These are phyloP conservation scores for Trichoderma sp. DNA, from an alignment of 2,329 filamentous ascomycete species.

Conservation along the genomic window DNA sequence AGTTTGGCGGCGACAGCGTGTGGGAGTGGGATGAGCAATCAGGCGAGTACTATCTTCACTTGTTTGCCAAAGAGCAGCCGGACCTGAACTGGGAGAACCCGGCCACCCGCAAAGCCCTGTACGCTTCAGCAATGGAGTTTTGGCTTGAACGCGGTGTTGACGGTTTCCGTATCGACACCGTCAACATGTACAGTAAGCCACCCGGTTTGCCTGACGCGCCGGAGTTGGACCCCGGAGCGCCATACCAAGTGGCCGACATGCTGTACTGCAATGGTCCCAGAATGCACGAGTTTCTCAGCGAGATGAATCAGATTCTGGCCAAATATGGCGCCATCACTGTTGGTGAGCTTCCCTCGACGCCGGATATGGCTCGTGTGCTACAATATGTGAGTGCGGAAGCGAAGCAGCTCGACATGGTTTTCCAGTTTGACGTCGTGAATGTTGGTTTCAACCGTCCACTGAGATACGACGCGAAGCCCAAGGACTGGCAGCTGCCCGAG, in stretches of 20 bases:
- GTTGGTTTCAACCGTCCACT: constrained; percentile 55
- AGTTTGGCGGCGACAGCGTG: constrained; percentile 59
- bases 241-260: constrained; percentile 54
- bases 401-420: constrained; percentile 68
- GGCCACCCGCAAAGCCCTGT: constrained; percentile 67
- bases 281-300: constrained; percentile 67
- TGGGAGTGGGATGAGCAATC: constrained; percentile 76
- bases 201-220: constrained; percentile 60
- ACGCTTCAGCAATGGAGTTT: constrained; percentile 71
- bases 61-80: constrained; percentile 75
- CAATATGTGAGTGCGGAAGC: constrained; percentile 59
- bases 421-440: constrained; percentile 66
- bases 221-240: constrained; percentile 47
- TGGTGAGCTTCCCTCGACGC: constrained; percentile 67
- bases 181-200: constrained; percentile 71
- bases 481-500: constrained; percentile 48
- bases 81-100: constrained; percentile 85
- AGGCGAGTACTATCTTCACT: constrained; percentile 72
- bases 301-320: constrained; percentile 63
- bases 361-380: constrained; percentile 57
- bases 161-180: constrained; percentile 74
- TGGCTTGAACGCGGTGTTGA: constrained; percentile 76
- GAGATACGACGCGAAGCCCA: constrained; percentile 52
- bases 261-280: constrained; percentile 68
- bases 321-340: constrained; percentile 69